phyloP scores from a whole-genome alignment of 192 early-diverging fungal species.

The Backusella luteola region DNA sequence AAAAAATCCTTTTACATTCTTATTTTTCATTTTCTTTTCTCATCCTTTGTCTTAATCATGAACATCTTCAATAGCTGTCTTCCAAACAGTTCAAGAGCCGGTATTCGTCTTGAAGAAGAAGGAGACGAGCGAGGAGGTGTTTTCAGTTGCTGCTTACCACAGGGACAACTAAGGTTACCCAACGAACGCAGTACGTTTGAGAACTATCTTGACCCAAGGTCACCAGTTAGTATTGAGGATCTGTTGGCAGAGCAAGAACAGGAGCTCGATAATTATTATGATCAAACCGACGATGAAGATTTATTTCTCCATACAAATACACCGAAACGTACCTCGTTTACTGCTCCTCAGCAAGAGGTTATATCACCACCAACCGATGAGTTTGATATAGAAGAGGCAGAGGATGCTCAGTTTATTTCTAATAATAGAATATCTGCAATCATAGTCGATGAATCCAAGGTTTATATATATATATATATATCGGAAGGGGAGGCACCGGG shows the following conservation, averaged over 20 bases:
- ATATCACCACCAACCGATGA: neutral
- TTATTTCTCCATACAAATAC: constrained; percentile 6
- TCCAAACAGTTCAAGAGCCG: neutral
- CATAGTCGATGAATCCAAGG: neutral
- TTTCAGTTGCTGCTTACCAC: neutral
- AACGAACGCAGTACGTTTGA: constrained; percentile 5
- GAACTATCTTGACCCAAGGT: constrained; percentile 4
- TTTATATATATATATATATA: neutral
- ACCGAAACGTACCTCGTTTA: neutral
- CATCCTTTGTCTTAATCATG: neutral
- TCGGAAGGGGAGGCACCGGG: neutral
- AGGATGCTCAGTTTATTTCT: constrained; percentile 10
- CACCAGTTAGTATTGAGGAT: neutral
- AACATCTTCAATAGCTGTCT: neutral
- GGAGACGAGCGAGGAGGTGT: neutral
- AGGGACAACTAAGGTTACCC: neutral
- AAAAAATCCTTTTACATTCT: neutral
- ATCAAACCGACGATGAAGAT: neutral
- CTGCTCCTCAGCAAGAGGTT: neutral
- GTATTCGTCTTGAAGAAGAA: neutral
- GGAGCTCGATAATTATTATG: constrained; percentile 10
- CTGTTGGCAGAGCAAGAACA: constrained; percentile 11
- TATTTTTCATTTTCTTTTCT: neutral
- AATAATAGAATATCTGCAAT: constrained; percentile 14
- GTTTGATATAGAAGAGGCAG: neutral